phyloP scores from a whole-genome alignment of 441 rosid species.

The Aleurites moluccanus region DNA sequence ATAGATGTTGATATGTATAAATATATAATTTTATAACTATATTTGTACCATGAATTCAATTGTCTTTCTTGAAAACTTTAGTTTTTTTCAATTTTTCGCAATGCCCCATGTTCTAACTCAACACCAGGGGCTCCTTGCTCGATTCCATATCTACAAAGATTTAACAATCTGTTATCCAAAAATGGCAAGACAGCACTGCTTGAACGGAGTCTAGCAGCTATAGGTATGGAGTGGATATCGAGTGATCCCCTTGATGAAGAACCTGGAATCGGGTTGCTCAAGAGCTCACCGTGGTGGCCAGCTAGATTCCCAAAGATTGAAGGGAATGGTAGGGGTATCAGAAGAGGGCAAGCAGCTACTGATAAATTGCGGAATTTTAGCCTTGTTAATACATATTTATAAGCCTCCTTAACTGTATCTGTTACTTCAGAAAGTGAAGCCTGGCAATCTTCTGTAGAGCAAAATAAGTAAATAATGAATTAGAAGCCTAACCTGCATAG shows the following conservation, averaged over 20 bases:
- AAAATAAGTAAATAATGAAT: not conserved
- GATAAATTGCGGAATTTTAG: slow-evolving; percentile 76
- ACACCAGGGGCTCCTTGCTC: slow-evolving; percentile 62
- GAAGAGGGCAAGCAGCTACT: slow-evolving; percentile 67
- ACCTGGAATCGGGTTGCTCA: slow-evolving; percentile 51
- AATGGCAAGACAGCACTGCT: slow-evolving; percentile 58
- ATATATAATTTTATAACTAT: no score
- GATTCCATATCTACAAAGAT: slow-evolving; percentile 57
- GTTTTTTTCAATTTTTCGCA: slow-evolving; percentile 66
- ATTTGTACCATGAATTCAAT: no score
- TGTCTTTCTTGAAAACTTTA: no score
- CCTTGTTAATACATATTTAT: slow-evolving; percentile 33
- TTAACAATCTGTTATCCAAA: slow-evolving; percentile 55
- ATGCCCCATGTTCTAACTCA: slow-evolving; percentile 71
- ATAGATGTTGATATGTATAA: no score
- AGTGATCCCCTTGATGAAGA: slow-evolving; percentile 55
- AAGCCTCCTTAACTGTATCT: slow-evolving; percentile 47
- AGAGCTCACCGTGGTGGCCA: slow-evolving; percentile 71
- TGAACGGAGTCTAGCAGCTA: slow-evolving; percentile 70
- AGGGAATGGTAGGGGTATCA: slow-evolving; percentile 89
- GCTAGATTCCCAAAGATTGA: slow-evolving; percentile 66
- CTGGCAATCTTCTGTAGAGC: slow-evolving; percentile 43
- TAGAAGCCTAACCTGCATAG: not conserved
- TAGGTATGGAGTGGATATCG: slow-evolving; percentile 80
- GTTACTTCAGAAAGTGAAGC: slow-evolving; percentile 67